Evolutionary conservation across 164 flowering plant species (phyloP).

Genomic region (Vitis vinifera): DNA sequence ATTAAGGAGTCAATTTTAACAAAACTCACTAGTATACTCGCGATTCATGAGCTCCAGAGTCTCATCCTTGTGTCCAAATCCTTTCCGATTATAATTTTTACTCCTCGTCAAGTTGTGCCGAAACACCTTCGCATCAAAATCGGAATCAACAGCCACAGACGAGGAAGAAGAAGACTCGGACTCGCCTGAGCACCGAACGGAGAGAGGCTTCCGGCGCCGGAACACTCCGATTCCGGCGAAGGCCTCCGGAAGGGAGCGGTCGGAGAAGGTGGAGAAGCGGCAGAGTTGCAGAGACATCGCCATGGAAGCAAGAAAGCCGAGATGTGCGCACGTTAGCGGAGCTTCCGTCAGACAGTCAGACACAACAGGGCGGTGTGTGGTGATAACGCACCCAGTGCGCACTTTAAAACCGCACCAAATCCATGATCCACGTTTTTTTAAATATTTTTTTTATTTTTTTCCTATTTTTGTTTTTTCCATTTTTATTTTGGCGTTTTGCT

Average conservation of each 20-base stretch:
- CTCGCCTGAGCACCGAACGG: slow-evolving; percentile 58
- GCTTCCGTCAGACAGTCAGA: background rate
- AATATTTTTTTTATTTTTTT: background rate
- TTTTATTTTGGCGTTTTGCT: slow-evolving; percentile 28
- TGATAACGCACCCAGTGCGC: background rate
- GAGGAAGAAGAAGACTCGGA: slow-evolving; percentile 21
- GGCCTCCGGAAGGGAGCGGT: slow-evolving; percentile 28
- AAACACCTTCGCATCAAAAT: slow-evolving; percentile 84
- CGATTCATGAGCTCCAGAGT: slow-evolving; percentile 81
- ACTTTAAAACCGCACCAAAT: background rate
- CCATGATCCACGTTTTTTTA: slow-evolving; percentile 9
- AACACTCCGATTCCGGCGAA: slow-evolving; percentile 16
- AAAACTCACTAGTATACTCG: slow-evolving; percentile 76
- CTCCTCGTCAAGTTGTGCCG: slow-evolving; percentile 82
- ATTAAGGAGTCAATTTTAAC: background rate
- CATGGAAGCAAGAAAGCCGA: slow-evolving; percentile 30
- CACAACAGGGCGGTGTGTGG: no score
- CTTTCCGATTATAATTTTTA: slow-evolving; percentile 78
- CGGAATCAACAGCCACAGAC: slow-evolving; percentile 37
- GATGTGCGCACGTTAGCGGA: background rate
- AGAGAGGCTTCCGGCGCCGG: slow-evolving; percentile 35
- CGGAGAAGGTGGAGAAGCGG: slow-evolving; percentile 39
- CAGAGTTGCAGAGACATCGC: slow-evolving; percentile 61
- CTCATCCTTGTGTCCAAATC: slow-evolving; percentile 85
- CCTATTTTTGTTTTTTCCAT: background rate